A percentile compares a stretch with the other conserved stretches of the same genome.
phyloP scores from a whole-genome alignment of 78 protist species.

The Dictyostelium citrinum region DNA sequence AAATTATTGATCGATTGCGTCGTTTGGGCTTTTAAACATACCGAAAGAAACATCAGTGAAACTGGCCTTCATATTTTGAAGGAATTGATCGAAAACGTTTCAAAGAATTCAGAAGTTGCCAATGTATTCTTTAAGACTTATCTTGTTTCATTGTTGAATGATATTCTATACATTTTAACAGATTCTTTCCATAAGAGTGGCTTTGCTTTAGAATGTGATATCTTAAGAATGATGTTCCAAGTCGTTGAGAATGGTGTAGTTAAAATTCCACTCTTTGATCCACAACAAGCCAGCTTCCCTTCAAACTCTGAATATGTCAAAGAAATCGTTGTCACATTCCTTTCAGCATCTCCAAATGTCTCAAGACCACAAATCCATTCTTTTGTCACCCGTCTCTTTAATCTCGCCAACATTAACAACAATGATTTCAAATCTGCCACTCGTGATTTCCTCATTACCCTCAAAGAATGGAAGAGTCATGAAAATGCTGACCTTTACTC shows the following conservation, averaged over 20 bases:
- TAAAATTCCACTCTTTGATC: slow-evolving; percentile 61
- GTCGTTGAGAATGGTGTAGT: slow-evolving; percentile 74
- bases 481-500: slow-evolving; percentile 72
- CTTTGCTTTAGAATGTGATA: slow-evolving; percentile 68
- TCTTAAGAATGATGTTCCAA: slow-evolving; percentile 61
- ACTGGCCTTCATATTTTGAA: slow-evolving; percentile 85
- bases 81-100: slow-evolving; percentile 78
- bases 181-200: slow-evolving; percentile 85
- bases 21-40: slow-evolving; percentile 96
- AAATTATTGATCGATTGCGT: slow-evolving; percentile 90
- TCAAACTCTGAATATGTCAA: slow-evolving; percentile 41
- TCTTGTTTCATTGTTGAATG: slow-evolving; percentile 51
- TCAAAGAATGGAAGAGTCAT: slow-evolving; percentile 66
- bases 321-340: not conserved
- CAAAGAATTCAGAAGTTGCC: slow-evolving; percentile 31
- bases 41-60: slow-evolving; percentile 91
- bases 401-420: not conserved
- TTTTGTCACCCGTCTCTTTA: slow-evolving; percentile 17
- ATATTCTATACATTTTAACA: slow-evolving; percentile 76
- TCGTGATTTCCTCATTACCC: slow-evolving; percentile 82
- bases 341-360: slow-evolving; percentile 77
- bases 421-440: slow-evolving; percentile 62
- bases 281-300: not conserved
- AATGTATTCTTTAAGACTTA: slow-evolving; percentile 70
- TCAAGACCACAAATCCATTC: slow-evolving; percentile 28